Conservation (phyloP, 106 monocot genomes). For the Phalaenopsis aphrodite region DNA sequence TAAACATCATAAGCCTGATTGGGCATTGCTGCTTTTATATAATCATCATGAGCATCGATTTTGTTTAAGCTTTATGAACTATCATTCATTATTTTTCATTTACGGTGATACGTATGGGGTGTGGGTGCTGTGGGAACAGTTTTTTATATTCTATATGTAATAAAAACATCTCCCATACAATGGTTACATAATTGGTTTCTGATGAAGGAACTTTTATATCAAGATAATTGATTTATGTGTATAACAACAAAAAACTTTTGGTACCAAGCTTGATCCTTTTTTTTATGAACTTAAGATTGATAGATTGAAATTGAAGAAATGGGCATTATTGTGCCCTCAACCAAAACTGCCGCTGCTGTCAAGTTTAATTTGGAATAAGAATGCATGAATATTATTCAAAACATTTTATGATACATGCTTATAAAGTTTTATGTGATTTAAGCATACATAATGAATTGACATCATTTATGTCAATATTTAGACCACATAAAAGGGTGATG, state of each 20-base stretch:
- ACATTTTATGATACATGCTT: not conserved
- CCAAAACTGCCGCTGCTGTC: not conserved
- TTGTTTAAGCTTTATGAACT: not conserved
- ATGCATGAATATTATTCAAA: not conserved
- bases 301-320: not conserved
- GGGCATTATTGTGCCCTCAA: not conserved
- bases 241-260: not conserved
- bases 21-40: not conserved
- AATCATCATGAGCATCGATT: not conserved
- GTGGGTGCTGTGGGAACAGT: not conserved
- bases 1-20: not conserved
- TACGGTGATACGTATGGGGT: not conserved
- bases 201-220: not conserved
- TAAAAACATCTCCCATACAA: not conserved
- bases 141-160: not conserved
- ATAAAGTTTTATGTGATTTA: not conserved
- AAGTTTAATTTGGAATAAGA: not conserved
- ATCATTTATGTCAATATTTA: too few species aligned
- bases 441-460: not conserved
- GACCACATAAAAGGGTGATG: too few species aligned
- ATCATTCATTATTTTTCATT: not conserved
- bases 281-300: not conserved
- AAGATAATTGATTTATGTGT: not conserved
- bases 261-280: not conserved
- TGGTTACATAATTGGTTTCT: not conserved